A percentile compares a stretch with the other conserved stretches of the same genome.
These are phyloP conservation scores for Ploettnerulaceae sp. DNA, from an alignment of 2,329 filamentous ascomycete species.

Conservation along the genomic window DNA sequence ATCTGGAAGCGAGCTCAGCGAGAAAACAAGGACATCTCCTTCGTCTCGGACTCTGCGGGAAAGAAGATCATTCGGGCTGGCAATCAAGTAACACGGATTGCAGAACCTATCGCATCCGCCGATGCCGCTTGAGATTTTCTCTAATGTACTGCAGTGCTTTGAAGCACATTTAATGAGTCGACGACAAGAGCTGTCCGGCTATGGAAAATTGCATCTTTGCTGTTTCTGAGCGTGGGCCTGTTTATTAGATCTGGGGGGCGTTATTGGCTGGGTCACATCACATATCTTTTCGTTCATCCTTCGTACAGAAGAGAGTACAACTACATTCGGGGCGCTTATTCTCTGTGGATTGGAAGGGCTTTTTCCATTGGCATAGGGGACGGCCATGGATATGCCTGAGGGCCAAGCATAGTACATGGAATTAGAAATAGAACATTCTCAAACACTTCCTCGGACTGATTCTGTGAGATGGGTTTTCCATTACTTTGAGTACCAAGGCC, in stretches of 20 bases:
- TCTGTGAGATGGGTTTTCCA: no score
- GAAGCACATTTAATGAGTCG: conserved; percentile 15
- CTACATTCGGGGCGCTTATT: conserved; percentile 4
- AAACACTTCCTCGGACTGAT: no score
- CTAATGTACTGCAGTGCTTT: background rate
- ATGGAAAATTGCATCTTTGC: conserved; percentile 10
- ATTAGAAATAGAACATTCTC: background rate
- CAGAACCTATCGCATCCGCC: conserved; percentile 74
- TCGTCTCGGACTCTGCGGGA: conserved; percentile 75
- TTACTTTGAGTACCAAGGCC: no score
- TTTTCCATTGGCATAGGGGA: background rate
- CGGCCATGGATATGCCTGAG: conserved; percentile 5
- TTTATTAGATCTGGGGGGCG: conserved; percentile 10
- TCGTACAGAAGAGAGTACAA: background rate
- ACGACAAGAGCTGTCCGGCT: conserved; percentile 11
- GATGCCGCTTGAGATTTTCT: conserved; percentile 62
- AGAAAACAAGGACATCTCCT: conserved; percentile 77
- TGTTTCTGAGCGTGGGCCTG: conserved; percentile 10
- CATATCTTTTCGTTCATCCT: background rate
- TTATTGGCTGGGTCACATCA: background rate
- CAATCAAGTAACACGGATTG: conserved; percentile 76
- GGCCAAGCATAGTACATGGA: conserved; percentile 2
- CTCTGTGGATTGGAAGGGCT: conserved; percentile 1
- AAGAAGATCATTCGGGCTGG: conserved; percentile 82
- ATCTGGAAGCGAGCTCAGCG: conserved; percentile 86